Percentiles rank a stretch among this genome's conserved stretches.
phyloP scores from a whole-genome alignment of 2,329 filamentous ascomycete species.

The Trichocomaceae sp. region DNA sequence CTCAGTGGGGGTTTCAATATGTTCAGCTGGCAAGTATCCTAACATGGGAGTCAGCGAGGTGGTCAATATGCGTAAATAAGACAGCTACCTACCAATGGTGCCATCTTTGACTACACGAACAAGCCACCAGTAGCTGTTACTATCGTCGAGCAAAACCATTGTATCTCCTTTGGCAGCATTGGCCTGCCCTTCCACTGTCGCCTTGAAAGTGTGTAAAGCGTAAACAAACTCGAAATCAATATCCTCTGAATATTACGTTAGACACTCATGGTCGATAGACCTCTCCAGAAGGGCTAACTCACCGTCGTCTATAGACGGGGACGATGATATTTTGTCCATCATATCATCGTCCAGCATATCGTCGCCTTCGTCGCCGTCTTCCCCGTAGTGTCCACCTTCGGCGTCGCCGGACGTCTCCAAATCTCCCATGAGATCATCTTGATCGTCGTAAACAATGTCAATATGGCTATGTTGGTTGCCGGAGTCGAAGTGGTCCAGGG shows the following conservation, averaged over 20 bases:
- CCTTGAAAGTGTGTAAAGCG: slow-evolving; percentile 93
- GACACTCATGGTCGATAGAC: not conserved
- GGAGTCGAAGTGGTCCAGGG: slow-evolving; percentile 45
- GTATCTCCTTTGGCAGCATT: slow-evolving; percentile 98
- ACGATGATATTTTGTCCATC: slow-evolving; percentile 98
- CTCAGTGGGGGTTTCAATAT: slow-evolving; percentile 97
- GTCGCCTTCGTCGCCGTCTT: slow-evolving; percentile 53
- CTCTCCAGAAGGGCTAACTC: slow-evolving; percentile 46
- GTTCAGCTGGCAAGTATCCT: slow-evolving; percentile 95
- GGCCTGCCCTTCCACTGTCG: slow-evolving; percentile 94
- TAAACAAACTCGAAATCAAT: slow-evolving; percentile 99
- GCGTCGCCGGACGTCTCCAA: slow-evolving; percentile 13
- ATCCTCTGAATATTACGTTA: slow-evolving; percentile 67
- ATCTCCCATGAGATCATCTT: slow-evolving; percentile 23
- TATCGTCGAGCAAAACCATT: slow-evolving; percentile 96
- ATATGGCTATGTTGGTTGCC: slow-evolving; percentile 28
- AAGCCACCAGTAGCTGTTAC: slow-evolving; percentile 99
- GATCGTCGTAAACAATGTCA: slow-evolving; percentile 28
- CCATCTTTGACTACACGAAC: slow-evolving; percentile 95
- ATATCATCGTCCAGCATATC: slow-evolving; percentile 82
- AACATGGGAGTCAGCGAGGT: slow-evolving; percentile 1
- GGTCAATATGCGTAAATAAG: slow-evolving; percentile 10
- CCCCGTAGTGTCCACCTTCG: slow-evolving; percentile 16
- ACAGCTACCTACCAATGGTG: slow-evolving; percentile 62
- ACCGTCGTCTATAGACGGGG: slow-evolving; percentile 99